A percentile compares a stretch with the other conserved stretches of the same genome.
These are phyloP conservation scores for Porphyrellus cyaneotinctus DNA, from an alignment of 768 basidiomycete genomes.

Conservation along the genomic window DNA sequence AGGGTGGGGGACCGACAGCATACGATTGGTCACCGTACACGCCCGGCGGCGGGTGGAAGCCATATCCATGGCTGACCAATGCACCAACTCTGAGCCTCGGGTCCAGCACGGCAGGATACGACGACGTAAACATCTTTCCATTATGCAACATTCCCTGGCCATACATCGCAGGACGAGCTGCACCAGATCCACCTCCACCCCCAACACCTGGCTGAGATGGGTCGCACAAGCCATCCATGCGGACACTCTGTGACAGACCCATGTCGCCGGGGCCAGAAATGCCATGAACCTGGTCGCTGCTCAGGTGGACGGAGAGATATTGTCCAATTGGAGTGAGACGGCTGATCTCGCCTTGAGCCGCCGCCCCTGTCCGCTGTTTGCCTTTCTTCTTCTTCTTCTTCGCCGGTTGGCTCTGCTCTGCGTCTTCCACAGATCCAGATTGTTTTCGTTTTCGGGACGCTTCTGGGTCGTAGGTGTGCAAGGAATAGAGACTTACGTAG, in stretches of 20 bases:
- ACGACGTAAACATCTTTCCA: neutral
- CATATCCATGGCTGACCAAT: neutral
- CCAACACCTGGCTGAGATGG: slow-evolving; percentile 18
- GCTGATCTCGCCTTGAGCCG: slow-evolving; percentile 9
- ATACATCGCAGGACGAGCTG: slow-evolving; percentile 7
- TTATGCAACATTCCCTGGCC: neutral
- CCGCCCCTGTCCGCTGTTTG: slow-evolving; percentile 24
- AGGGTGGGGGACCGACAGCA: neutral
- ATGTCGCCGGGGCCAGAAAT: slow-evolving; percentile 18
- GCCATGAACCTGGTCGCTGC: slow-evolving; percentile 16
- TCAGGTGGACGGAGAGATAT: neutral
- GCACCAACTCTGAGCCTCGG: slow-evolving; percentile 5
- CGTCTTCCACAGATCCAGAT: slow-evolving; percentile 19
- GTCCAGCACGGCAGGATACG: slow-evolving; percentile 15
- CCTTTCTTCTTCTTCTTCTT: slow-evolving; percentile 30
- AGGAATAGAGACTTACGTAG: slow-evolving; percentile 37
- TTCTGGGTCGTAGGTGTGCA: slow-evolving; percentile 26
- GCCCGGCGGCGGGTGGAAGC: neutral
- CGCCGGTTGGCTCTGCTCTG: slow-evolving; percentile 11
- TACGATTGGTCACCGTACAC: neutral
- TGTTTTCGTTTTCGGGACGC: slow-evolving; percentile 37
- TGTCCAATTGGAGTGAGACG: neutral
- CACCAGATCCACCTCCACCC: slow-evolving; percentile 17
- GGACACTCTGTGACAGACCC: slow-evolving; percentile 13
- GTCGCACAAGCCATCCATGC: slow-evolving; percentile 9